Percentiles rank a stretch among this genome's conserved stretches.
phyloP scores from a whole-genome alignment of 805 yeast species.

The Schwanniomyces vanrijiae region DNA sequence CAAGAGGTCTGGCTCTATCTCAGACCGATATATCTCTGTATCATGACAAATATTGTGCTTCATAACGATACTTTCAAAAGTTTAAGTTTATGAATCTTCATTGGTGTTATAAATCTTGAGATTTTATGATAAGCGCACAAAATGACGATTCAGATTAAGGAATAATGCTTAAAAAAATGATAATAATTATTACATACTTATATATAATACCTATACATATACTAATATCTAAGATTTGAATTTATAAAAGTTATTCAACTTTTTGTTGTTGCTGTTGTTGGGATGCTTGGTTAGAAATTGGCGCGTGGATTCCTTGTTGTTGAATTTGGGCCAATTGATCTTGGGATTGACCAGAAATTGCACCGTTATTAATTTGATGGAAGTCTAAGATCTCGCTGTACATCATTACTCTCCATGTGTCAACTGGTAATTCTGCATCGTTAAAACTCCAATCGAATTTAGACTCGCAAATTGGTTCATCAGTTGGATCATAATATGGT shows the following conservation, averaged over 20 bases:
- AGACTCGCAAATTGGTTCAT: constrained; percentile 91
- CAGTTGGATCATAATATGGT: constrained; percentile 96
- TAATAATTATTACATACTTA: not conserved
- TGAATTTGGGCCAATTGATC: constrained; percentile 23
- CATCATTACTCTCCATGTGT: constrained; percentile 99
- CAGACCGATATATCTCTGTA: not conserved
- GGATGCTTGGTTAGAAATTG: constrained; percentile 7
- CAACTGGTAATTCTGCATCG: constrained; percentile 96
- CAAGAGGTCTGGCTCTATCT: constrained; percentile 7
- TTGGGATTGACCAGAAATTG: constrained; percentile 9
- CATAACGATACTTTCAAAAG: not conserved
- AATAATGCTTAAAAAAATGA: not conserved
- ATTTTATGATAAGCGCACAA: not conserved
- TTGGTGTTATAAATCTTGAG: not conserved
- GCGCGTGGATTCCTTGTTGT: constrained; percentile 29
- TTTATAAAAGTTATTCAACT: constrained; percentile 9
- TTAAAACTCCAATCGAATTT: constrained; percentile 98
- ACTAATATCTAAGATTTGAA: not conserved
- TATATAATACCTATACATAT: not conserved
- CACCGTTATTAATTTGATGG: constrained; percentile 65
- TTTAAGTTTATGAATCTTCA: not conserved
- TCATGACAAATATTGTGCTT: not conserved
- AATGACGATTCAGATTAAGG: not conserved
- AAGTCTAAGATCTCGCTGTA: constrained; percentile 94
- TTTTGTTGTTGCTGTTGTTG: constrained; percentile 10